Evolutionary conservation across 2,329 filamentous ascomycete species (phyloP).

Genomic region (Raffaelea ambrosiae): DNA sequence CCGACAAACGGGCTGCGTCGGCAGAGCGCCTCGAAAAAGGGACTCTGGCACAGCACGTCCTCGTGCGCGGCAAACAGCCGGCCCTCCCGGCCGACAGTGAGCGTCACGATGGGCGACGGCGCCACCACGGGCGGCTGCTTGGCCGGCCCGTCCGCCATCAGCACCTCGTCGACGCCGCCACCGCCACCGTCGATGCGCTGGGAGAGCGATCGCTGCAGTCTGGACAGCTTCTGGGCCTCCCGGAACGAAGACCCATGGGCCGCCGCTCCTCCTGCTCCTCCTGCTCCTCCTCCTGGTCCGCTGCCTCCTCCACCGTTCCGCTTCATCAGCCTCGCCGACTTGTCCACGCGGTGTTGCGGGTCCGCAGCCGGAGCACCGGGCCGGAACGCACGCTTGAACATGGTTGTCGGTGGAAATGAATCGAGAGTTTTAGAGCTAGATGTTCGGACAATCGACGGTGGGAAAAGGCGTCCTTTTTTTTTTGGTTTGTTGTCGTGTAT

Average conservation of each 20-base stretch:
- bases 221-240: slow-evolving; percentile 72
- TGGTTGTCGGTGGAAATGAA: slow-evolving; percentile 40
- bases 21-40: slow-evolving; percentile 70
- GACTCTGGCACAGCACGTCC: slow-evolving; percentile 78
- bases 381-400: slow-evolving; percentile 91
- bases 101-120: slow-evolving; percentile 70
- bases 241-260: slow-evolving; percentile 34
- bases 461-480: no score
- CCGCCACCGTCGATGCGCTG: slow-evolving; percentile 22
- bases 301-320: slow-evolving; percentile 22
- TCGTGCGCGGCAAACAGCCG: slow-evolving; percentile 93
- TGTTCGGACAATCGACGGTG: background rate
- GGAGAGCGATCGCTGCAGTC: slow-evolving; percentile 77
- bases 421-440: no score
- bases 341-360: slow-evolving; percentile 61
- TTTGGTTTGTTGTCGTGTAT: no score
- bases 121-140: slow-evolving; percentile 22
- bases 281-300: background rate
- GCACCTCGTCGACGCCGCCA: slow-evolving; percentile 23
- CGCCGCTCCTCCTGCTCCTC: slow-evolving; percentile 11
- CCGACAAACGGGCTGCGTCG: slow-evolving; percentile 24
- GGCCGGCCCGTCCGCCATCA: slow-evolving; percentile 19
- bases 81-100: slow-evolving; percentile 75
- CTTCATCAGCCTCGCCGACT: slow-evolving; percentile 78
- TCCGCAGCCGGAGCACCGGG: slow-evolving; percentile 29